Percentiles rank a stretch among this genome's conserved stretches.
Conservation (phyloP, 2,329 filamentous ascomycete species). For the Phialemonium atrogriseum region DNA sequence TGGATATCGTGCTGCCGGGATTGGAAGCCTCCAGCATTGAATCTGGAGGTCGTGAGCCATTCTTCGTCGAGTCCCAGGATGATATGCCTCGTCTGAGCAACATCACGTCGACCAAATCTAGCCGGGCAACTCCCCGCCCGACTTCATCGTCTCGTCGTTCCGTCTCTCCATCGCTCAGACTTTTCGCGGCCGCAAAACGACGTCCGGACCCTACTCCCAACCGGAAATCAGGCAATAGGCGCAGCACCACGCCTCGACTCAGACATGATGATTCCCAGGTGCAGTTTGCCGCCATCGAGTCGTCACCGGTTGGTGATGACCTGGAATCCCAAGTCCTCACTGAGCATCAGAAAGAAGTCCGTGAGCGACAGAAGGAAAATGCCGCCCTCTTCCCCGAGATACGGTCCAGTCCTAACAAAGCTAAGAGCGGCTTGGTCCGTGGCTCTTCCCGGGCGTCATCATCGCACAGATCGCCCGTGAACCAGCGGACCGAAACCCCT, state of each 20-base stretch:
- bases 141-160: slow-evolving; percentile 14
- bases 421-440: slow-evolving; percentile 5
- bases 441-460: slow-evolving; percentile 2
- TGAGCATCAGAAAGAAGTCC: slow-evolving; percentile 70
- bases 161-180: slow-evolving; percentile 24
- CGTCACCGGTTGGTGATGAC: slow-evolving; percentile 39
- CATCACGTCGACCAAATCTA: slow-evolving; percentile 17
- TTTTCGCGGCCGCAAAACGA: slow-evolving; percentile 19
- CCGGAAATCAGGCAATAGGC: slow-evolving; percentile 18
- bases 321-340: slow-evolving; percentile 68
- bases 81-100: slow-evolving; percentile 25
- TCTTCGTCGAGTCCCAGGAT: slow-evolving; percentile 42
- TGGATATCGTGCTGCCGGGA: slow-evolving; percentile 38
- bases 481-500: slow-evolving; percentile 33
- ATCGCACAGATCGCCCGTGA: slow-evolving; percentile 6
- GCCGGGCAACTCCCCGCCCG: slow-evolving; percentile 14
- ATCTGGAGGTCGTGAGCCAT: slow-evolving; percentile 27
- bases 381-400: slow-evolving; percentile 62
- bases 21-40: slow-evolving; percentile 28
- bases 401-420: slow-evolving; percentile 39
- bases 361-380: slow-evolving; percentile 61
- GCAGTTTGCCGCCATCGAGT: slow-evolving; percentile 62
- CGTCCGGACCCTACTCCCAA: slow-evolving; percentile 14
- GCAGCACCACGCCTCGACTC: slow-evolving; percentile 35
- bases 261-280: slow-evolving; percentile 80